phyloP scores from a whole-genome alignment of 257 asterid species.

The Plectranthus barbatus region DNA sequence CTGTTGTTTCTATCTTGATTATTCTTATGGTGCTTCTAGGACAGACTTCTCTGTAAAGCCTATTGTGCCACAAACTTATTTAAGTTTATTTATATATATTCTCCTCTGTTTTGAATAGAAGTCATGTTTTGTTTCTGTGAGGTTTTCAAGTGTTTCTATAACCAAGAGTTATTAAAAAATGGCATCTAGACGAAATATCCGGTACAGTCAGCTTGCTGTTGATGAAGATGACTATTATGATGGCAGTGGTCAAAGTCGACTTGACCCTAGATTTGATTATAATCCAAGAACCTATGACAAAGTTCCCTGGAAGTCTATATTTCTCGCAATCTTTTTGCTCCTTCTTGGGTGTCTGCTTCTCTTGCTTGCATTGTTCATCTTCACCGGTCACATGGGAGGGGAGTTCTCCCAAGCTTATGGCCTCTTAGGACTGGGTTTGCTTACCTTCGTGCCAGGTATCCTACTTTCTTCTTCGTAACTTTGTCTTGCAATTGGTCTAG shows the following conservation, averaged over 20 bases:
- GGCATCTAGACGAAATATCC: slow-evolving; percentile 66
- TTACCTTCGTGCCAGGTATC: slow-evolving; percentile 78
- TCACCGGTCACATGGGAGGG: slow-evolving; percentile 92
- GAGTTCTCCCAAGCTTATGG: slow-evolving; percentile 79
- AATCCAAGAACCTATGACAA: slow-evolving; percentile 54
- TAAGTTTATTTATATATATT: not conserved
- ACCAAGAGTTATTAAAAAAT: slow-evolving; percentile 16
- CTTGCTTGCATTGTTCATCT: slow-evolving; percentile 59
- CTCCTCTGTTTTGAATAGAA: slow-evolving; percentile 3
- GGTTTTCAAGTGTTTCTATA: not conserved
- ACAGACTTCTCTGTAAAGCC: too few species aligned
- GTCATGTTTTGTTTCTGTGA: slow-evolving; percentile 4
- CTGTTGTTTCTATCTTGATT: not conserved
- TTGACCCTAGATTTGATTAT: slow-evolving; percentile 73
- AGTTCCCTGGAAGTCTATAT: slow-evolving; percentile 87
- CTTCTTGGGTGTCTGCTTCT: slow-evolving; percentile 81
- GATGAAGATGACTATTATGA: slow-evolving; percentile 52
- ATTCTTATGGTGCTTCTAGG: not conserved
- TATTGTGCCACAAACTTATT: not conserved
- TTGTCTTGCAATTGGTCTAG: too few species aligned
- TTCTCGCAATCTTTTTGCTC: slow-evolving; percentile 72
- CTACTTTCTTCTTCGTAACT: too few species aligned
- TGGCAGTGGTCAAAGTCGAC: slow-evolving; percentile 20
- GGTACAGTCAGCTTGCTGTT: slow-evolving; percentile 54
- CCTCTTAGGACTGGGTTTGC: slow-evolving; percentile 73